These are phyloP conservation scores for Crithidia acanthocephali DNA, from an alignment of 208 protist species.

Conservation along the genomic window DNA sequence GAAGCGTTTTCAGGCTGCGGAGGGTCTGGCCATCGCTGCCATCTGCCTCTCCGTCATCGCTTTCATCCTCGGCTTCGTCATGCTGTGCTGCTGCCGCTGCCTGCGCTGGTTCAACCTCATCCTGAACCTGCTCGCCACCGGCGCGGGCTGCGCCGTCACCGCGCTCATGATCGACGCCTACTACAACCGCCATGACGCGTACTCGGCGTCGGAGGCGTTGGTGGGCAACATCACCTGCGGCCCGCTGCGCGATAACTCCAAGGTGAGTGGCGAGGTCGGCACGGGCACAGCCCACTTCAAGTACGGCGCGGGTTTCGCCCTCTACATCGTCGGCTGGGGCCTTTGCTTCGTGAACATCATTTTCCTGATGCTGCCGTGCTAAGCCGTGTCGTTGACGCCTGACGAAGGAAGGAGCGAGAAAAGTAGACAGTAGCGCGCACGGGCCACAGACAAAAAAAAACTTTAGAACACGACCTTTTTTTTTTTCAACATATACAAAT, in stretches of 20 bases:
- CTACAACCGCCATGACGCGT: slow-evolving; percentile 26
- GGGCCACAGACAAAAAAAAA: too few species aligned
- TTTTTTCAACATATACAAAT: too few species aligned
- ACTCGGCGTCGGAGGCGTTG: not conserved
- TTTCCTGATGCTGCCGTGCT: slow-evolving; percentile 50
- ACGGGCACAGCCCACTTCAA: slow-evolving; percentile 5
- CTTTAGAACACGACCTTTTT: too few species aligned
- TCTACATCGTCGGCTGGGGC: slow-evolving; percentile 48
- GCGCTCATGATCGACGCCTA: slow-evolving; percentile 21
- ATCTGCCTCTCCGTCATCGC: slow-evolving; percentile 18
- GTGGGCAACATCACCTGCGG: not conserved
- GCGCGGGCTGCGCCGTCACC: slow-evolving; percentile 21
- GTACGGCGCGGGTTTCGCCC: slow-evolving; percentile 57
- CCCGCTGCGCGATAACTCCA: not conserved
- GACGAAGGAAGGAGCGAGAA: too few species aligned
- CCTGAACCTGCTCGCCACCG: slow-evolving; percentile 34
- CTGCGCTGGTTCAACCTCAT: slow-evolving; percentile 35
- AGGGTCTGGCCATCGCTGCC: slow-evolving; percentile 45
- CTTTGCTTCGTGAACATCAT: slow-evolving; percentile 50
- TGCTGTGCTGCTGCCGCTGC: slow-evolving; percentile 49
- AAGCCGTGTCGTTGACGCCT: slow-evolving; percentile 15
- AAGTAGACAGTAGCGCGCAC: too few species aligned
- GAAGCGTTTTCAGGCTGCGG: slow-evolving; percentile 40
- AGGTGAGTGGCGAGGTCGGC: not conserved
- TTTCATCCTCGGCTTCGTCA: slow-evolving; percentile 25